Percentiles rank a stretch among this genome's conserved stretches.
Evolutionary conservation across 352 stramenopile genomes (phyloP).

Genomic region (Globisporangium carolinianum): DNA sequence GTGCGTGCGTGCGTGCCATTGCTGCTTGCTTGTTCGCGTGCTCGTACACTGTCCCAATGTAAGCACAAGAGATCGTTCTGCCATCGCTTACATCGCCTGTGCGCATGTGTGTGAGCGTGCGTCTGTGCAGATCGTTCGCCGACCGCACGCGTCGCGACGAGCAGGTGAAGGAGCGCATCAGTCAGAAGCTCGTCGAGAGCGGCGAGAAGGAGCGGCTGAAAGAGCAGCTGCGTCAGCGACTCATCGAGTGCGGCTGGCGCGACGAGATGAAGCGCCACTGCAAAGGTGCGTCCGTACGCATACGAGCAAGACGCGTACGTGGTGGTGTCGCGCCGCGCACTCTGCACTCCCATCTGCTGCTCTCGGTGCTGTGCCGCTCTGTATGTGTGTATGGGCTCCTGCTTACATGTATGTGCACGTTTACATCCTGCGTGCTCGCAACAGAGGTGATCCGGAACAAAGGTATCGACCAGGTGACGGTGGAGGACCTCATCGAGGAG

Average conservation of each 20-base stretch:
- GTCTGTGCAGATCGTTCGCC: conserved; percentile 27
- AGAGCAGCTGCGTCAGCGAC: conserved; percentile 75
- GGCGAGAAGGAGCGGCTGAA: conserved; percentile 90
- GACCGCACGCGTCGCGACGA: conserved; percentile 63
- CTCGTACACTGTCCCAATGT: no score
- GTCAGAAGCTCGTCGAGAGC: conserved; percentile 83
- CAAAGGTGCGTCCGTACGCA: conserved; percentile 42
- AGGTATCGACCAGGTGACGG: conserved; percentile 91
- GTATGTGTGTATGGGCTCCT: neutral
- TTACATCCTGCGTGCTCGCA: neutral
- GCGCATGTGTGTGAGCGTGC: no score
- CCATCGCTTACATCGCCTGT: no score
- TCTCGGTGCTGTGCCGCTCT: no score
- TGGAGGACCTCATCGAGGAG: conserved; percentile 91
- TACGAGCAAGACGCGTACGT: neutral
- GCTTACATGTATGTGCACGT: neutral
- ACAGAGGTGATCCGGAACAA: conserved; percentile 92
- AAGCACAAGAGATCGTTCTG: no score
- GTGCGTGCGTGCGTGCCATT: no score
- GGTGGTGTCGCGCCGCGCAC: no score
- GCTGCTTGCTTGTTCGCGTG: no score
- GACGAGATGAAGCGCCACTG: conserved; percentile 89
- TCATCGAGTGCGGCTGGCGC: conserved; percentile 89
- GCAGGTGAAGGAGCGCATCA: conserved; percentile 68
- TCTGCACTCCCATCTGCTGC: no score